A percentile compares a stretch with the other conserved stretches of the same genome.
These are phyloP conservation scores for Ustilago sp. DNA, from an alignment of 1,284 basidiomycete species.

Conservation along the genomic window DNA sequence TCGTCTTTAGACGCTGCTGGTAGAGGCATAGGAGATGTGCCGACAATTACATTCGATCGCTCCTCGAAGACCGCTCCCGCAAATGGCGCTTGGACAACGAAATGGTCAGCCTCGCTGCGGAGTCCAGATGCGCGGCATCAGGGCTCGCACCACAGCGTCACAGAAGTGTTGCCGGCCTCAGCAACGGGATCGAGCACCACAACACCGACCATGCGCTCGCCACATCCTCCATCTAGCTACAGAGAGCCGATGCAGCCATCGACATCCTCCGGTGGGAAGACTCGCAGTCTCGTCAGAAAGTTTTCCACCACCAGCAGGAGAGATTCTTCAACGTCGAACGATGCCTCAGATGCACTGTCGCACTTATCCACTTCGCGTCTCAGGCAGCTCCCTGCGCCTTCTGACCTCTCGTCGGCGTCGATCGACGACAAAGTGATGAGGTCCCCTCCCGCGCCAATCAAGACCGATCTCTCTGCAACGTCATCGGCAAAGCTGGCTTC, in stretches of 20 bases:
- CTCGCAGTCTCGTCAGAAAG: conserved; percentile 21
- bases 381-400: not conserved
- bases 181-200: not conserved
- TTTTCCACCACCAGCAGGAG: conserved; percentile 15
- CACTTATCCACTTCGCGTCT: not conserved
- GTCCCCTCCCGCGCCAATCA: not conserved
- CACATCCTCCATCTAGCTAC: conserved; percentile 36
- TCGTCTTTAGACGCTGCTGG: conserved; percentile 13
- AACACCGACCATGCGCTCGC: not conserved
- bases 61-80: not conserved
- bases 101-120: conserved; percentile 13
- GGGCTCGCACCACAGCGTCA: not conserved
- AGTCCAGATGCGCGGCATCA: conserved; percentile 1
- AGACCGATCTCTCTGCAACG: conserved; percentile 32
- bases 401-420: not conserved
- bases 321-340: not conserved
- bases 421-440: not conserved
- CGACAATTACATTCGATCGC: not conserved
- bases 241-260: conserved; percentile 2
- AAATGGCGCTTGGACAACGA: conserved; percentile 14
- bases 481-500: conserved; percentile 41
- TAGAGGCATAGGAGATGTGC: conserved; percentile 28
- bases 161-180: not conserved
- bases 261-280: not conserved
- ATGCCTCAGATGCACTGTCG: not conserved